A percentile compares a stretch with the other conserved stretches of the same genome.
phyloP scores from a whole-genome alignment of 768 basidiomycete genomes.

The Collybiopsis luxurians region DNA sequence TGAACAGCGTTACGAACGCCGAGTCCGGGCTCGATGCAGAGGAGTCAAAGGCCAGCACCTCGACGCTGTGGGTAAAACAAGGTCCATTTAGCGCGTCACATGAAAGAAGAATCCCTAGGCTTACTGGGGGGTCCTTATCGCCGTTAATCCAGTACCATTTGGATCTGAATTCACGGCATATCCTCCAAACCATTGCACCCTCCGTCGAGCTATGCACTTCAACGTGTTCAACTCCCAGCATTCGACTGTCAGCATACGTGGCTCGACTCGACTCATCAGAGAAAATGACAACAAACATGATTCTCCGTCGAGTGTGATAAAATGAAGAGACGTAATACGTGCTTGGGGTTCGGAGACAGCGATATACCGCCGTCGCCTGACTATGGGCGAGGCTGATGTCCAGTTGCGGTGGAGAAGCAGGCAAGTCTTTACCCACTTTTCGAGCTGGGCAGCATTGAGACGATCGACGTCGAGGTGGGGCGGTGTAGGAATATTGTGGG shows the following conservation, averaged over 20 bases:
- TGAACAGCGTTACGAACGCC: conserved; percentile 31
- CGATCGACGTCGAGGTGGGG: conserved; percentile 20
- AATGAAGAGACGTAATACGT: conserved; percentile 43
- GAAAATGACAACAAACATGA: conserved; percentile 49
- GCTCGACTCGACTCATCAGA: conserved; percentile 14
- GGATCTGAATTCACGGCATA: conserved; percentile 44
- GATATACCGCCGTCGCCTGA: conserved; percentile 24
- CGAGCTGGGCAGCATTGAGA: conserved; percentile 43
- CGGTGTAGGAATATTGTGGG: background rate
- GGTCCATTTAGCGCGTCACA: background rate
- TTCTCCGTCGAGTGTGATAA: conserved; percentile 40
- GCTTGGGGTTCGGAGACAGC: conserved; percentile 19
- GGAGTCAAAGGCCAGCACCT: conserved; percentile 40
- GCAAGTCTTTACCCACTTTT: conserved; percentile 36
- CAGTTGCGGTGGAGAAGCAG: conserved; percentile 47
- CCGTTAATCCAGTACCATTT: conserved; percentile 31
- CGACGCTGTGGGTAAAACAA: conserved; percentile 31
- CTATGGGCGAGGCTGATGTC: conserved; percentile 37
- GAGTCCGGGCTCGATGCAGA: conserved; percentile 29
- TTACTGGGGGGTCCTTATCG: conserved; percentile 42
- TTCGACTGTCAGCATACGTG: conserved; percentile 36
- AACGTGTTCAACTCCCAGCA: conserved; percentile 55
- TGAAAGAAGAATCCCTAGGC: conserved; percentile 9
- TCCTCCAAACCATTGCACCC: conserved; percentile 34
- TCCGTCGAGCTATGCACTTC: conserved; percentile 40